Evolutionary conservation across 2,329 filamentous ascomycete species (phyloP), one percentile per base, ranked within the genome.

Genomic region (Albophoma yamanashiensis): DNA sequence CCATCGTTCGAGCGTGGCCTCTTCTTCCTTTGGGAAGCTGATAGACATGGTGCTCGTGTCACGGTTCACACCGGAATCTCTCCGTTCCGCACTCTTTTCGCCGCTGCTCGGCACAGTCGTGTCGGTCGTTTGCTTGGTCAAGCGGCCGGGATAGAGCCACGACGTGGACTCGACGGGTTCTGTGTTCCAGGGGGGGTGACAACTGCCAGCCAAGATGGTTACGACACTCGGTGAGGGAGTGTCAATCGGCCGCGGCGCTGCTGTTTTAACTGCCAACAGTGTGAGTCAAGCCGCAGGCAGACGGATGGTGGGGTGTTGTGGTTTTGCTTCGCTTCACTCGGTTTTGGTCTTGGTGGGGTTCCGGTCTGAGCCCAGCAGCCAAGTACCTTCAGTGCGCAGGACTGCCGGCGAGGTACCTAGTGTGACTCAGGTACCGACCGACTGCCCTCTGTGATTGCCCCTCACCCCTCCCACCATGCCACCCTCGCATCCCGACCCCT

Each of bases 11-110:
- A 97, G 86, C 74, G 92, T 84, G 64, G 80, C 83, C 79, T 95
- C 89, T 82, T 97, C 93, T 76, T 94, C 90, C 75, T 89, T 89
- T 60, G 93, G 89, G 74, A 97, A 97, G 77, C 93, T 85, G 78
- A 97, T 93, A 71, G 89, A 91, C 89, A 92, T 91, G 66, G 66
- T 66, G 15, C 8, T 52, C 17, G 63, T 58, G 55, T 55, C 20
- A 57, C 56, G 55, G 42, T n/a, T 22, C 52, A 17, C 43, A 22
- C 31, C n/a, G 11, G 22, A 3, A 1, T 52, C 20, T 8, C 15
- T 52, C 27, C 5, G 15, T 52, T 22, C 14, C 7, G 15, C 17
- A 27, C 17, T 34, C 20, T 50, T 34, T 50, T 52, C 45, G 45
- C 5, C 25, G 45, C 17, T 50, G 45, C 47, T 20, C 25, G 20